phyloP scores from a whole-genome alignment of 2,329 filamentous ascomycete genomes.

The Akanthomyces muscarius region DNA sequence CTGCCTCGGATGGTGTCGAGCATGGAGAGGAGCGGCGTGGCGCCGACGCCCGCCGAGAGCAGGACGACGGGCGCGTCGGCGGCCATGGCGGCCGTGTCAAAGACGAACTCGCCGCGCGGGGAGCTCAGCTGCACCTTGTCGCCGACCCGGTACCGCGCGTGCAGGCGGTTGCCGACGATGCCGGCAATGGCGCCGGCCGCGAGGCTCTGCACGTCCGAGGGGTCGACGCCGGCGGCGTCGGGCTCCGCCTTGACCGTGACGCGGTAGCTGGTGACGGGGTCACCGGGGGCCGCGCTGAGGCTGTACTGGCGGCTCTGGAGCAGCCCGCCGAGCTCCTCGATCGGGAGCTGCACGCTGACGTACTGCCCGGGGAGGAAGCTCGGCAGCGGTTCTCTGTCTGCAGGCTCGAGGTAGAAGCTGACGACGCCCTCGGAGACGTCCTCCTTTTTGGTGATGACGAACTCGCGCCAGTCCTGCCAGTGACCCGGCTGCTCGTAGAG shows the following conservation, averaged over 20 bases:
- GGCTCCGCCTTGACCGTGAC: conserved; percentile 68
- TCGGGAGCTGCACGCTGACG: conserved; percentile 59
- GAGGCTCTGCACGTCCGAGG: conserved; percentile 25
- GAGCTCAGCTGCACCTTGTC: conserved; percentile 53
- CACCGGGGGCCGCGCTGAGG: conserved; percentile 54
- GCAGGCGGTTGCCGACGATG: conserved; percentile 51
- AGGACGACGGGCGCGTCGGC: conserved; percentile 56
- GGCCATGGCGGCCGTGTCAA: conserved; percentile 42
- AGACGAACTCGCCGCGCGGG: conserved; percentile 59
- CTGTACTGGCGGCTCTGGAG: conserved; percentile 73
- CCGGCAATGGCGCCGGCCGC: conserved; percentile 37
- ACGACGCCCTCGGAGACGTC: conserved; percentile 58
- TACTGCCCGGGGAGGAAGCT: conserved; percentile 68
- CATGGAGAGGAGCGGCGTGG: conserved; percentile 64
- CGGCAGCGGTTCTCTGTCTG: conserved; percentile 54
- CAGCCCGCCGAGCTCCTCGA: conserved; percentile 56
- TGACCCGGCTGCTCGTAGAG: conserved; percentile 51
- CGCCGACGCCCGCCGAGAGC: conserved; percentile 64
- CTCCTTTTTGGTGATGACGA: conserved; percentile 57
- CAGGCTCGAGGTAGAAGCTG: conserved; percentile 65
- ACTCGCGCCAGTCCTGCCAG: conserved; percentile 48
- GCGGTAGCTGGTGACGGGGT: conserved; percentile 53
- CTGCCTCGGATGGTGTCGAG: conserved; percentile 49
- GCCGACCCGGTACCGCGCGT: conserved; percentile 44
- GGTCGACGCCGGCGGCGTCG: conserved; percentile 27